These are phyloP conservation scores for Abrus pulchellus DNA, from an alignment of 306 rosid genomes.

Conservation along the genomic window DNA sequence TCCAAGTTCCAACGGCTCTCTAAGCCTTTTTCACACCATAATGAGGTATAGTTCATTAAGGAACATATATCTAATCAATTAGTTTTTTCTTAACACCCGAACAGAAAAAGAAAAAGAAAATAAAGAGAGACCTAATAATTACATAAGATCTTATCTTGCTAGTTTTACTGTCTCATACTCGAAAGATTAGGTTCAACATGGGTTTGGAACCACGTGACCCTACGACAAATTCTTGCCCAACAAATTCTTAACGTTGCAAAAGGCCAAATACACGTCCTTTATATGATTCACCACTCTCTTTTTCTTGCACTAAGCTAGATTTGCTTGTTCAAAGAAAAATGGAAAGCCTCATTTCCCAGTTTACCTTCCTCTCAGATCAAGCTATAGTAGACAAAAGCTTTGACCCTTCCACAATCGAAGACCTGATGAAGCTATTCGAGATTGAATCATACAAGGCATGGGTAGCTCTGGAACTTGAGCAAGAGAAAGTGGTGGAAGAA, in stretches of 20 bases:
- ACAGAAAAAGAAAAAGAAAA: not conserved
- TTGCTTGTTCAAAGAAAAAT: conserved; percentile 42
- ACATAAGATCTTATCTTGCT: not conserved
- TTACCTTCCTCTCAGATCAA: conserved; percentile 74
- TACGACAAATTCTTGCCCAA: not conserved
- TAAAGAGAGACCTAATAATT: not conserved
- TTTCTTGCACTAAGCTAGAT: conserved; percentile 16
- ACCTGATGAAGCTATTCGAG: conserved; percentile 84
- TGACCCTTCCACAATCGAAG: conserved; percentile 80
- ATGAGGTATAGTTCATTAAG: not conserved
- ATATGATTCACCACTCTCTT: not conserved
- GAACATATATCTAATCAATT: not conserved
- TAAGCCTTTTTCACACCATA: not conserved
- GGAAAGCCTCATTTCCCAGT: conserved; percentile 83
- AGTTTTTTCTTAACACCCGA: not conserved
- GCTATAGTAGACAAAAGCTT: conserved; percentile 75
- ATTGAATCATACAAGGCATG: conserved; percentile 89
- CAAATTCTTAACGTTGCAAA: conserved; percentile 26
- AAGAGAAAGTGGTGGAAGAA: conserved; percentile 60
- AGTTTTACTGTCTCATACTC: not conserved
- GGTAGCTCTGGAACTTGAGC: conserved; percentile 81
- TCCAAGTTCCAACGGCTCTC: conserved; percentile 31
- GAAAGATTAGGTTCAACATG: conserved; percentile 4
- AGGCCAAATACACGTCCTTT: not conserved
- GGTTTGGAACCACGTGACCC: conserved; percentile 9